Base-by-base conservation (phyloP, 2,329 filamentous ascomycete genomes). In the Pezicula neosporulosa region DNA sequence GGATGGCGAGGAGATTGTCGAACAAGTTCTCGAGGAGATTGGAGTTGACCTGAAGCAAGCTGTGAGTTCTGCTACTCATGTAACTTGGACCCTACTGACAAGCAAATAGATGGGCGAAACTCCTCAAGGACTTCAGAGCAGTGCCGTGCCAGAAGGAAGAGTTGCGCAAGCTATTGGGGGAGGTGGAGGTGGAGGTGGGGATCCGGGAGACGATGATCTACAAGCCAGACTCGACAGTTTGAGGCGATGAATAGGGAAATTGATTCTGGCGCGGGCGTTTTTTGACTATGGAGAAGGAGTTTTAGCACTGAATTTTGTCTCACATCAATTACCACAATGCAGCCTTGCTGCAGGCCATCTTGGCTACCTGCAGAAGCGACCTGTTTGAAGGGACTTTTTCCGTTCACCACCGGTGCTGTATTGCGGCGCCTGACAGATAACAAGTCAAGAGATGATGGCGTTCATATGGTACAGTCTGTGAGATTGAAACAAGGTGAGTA, bases 11-110 rank as follows among this genome's bases (percentile, higher is more conserved):
- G 94, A 99, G 68, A 89, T 97, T 12, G 91, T 99, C 33, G 95
- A 96, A 63, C 91, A 97, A 71, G 90, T 99, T 5, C 72, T 99
- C 63, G 94, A 97, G 66, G 94, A 97, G 72, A 96, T 99, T 68
- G 94, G 94, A 48, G 86, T 99, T 28, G 93, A 99, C 66, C 79
- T 97, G 52, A 91, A 87, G 62, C 89, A 94, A 72, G 80, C 89
- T 61, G 93, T 97, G 78, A 73, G 89, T 78, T 24, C 38, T 49
- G 57, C 38, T 44, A 36, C 12, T 21, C 19, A 35, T 21, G n/a
- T 27, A 2, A 44, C 44, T 10, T 43, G 16, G 27, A 28, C 44
- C 8, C 37, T 54, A 19, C 51, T 61, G 46, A 63, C 51, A 12
- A 36, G 42, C 51, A 44, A 61, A 56, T 66, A 97, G 91, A 82